Evolutionary conservation across 108 stramenopile genomes (phyloP), one percentile per base, ranked within the genome.

Genomic region (Nannochloropsis gaditana): DNA sequence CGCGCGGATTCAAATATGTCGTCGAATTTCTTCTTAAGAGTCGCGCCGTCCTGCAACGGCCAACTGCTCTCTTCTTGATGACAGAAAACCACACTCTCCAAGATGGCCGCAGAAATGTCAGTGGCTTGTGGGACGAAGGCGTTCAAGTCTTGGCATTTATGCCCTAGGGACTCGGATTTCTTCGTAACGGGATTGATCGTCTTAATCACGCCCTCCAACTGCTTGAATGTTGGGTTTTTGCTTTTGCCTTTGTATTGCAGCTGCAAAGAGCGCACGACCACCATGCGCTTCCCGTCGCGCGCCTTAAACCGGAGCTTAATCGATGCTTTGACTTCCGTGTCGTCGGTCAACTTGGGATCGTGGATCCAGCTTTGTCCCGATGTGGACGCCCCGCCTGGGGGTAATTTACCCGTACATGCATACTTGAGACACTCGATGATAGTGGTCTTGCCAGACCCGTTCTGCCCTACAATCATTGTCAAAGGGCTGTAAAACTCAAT

Each of bases 381-480:
- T 31, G 79, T 84, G 47, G 41, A 43, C 45, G 45, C 79, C 9
- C 83, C 93, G 9, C 96, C 96, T 0, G 98, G 98, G 5, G 99
- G 99, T 3, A 98, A 83, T 4, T 90, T 84, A 10, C 99, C 99
- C 41, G 96, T 97, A 8, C 96, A 94, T 44, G 95, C 96, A 85
- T 95, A 99, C 90, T 99, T 99, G 82, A 99, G 94, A 82, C 94
- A 94, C 92, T 99, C 99, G 84, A 99, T 98, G 82, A 99, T 95
- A 44, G 99, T 99, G 5, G 99, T 99, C 92, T 96, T 98, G 21
- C 95, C 94, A 85, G 93, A 93, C 45, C 93, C 93, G 59, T 93
- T 93, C 21, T 89, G 59, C n/a, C 97, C 99, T 6, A 98, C 96
- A 86, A 99, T 99, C 91, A 99, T 97, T 43, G 99, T 99, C 43